Base-by-base conservation (phyloP, 306 rosid species). In the Quercus parvula region DNA sequence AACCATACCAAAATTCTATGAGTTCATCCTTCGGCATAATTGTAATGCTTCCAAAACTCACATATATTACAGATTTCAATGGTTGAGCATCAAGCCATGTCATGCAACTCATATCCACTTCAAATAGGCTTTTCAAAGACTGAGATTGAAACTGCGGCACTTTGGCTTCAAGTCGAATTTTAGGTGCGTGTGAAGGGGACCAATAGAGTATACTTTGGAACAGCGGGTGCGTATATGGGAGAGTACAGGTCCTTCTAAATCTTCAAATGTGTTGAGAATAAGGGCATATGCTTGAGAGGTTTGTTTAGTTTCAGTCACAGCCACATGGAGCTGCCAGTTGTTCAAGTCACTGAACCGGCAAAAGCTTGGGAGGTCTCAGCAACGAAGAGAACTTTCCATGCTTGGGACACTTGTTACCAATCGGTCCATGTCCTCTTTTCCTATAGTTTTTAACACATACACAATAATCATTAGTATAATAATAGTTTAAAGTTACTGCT, bases 341-440 rank as follows among this genome's bases (percentile, higher is more conserved):
- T 46, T 46, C 14, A 46, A 46, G 52, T 46, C 52, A 46, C 52
- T 10, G 14, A 46, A 9, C 14, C 52, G 14, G 52, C 52, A 0
- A 46, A 46, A 46, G 4, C 52, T 10, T 46, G 52, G 52, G 52
- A 46, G 52, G 52, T 46, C 52, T 46, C 90, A 70, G 12, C 85
- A 75, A 6, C 87, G 73, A 1, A 86, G 62, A 52, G 77, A 51
- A 44, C 56, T 78, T 56, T 84, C 85, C 92, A 88, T 86, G 8
- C 85, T 82, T 0, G 77, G 70, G 20, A 86, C 77, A 0, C 25
- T 33, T 0, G 14, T 67, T 70, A 89, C 38, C 14, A 86, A n/a
- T 7, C 83, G 89, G 22, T 92, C 92, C 93, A 90, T 89, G 83
- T 89, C 90, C 13, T 87, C 92, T 0, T 84, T 77, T 28, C 89